These are phyloP conservation scores for Phellopilus nigrolimitatus DNA, from an alignment of 1,284 basidiomycete genomes.

Conservation along the genomic window DNA sequence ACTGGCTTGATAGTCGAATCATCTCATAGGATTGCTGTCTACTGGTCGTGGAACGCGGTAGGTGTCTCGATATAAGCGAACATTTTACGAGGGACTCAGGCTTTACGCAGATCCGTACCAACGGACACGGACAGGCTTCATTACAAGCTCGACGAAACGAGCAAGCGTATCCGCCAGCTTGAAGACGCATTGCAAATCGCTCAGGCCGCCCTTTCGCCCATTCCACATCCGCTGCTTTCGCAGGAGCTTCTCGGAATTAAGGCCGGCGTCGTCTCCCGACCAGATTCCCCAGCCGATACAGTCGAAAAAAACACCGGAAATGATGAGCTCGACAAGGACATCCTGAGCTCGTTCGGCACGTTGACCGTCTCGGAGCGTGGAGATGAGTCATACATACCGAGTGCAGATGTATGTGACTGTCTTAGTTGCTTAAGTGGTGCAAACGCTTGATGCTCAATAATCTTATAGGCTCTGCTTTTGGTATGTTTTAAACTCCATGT, in stretches of 20 bases:
- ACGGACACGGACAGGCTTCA: conserved; percentile 24
- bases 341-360: conserved; percentile 13
- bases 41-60: conserved; percentile 1
- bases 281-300: not conserved
- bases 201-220: conserved; percentile 16
- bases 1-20: not conserved
- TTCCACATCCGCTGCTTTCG: conserved; percentile 26
- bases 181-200: conserved; percentile 24
- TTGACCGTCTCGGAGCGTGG: conserved; percentile 13
- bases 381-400: conserved; percentile 13
- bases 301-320: conserved; percentile 2
- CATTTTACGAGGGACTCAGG: not conserved
- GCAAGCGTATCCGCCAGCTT: conserved; percentile 23
- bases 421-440: conserved; percentile 2
- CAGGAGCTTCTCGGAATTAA: conserved; percentile 28
- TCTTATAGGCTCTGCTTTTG: not conserved
- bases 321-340: conserved; percentile 2
- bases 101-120: conserved; percentile 15
- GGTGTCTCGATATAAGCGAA: not conserved
- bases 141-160: conserved; percentile 21
- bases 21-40: not conserved
- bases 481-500: not conserved
- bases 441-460: not conserved
- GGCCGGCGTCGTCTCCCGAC: not conserved
- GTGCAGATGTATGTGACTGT: conserved; percentile 15